phyloP scores from a whole-genome alignment of 129 eudicot species.

The Flaveria robusta region DNA sequence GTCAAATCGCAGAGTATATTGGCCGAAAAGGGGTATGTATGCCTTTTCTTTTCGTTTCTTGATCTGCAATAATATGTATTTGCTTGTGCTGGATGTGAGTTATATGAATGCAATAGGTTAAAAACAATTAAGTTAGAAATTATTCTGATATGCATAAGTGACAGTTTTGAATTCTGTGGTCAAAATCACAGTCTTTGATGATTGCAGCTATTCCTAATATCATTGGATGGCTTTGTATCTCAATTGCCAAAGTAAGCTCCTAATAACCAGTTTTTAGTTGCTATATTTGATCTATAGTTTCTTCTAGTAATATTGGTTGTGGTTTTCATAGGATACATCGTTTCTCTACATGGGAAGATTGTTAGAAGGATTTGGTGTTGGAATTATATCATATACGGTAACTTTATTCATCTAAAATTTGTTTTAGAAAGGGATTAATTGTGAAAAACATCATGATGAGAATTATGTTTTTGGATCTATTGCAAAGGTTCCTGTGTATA shows the following conservation, averaged over 20 bases:
- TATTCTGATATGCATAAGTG: slow-evolving; percentile 1
- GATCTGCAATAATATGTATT: not conserved
- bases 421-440: not conserved
- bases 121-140: not conserved
- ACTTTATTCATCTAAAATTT: slow-evolving; percentile 16
- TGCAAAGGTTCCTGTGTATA: slow-evolving; percentile 92
- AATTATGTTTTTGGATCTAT: not conserved
- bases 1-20: slow-evolving; percentile 92
- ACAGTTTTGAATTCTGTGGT: slow-evolving; percentile 2
- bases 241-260: slow-evolving; percentile 39
- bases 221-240: slow-evolving; percentile 46
- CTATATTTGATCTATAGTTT: not conserved
- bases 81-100: not conserved
- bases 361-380: slow-evolving; percentile 97
- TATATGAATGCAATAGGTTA: not conserved
- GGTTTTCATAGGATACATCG: slow-evolving; percentile 59
- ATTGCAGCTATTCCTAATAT: slow-evolving; percentile 49
- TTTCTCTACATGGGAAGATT: slow-evolving; percentile 96
- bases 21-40: slow-evolving; percentile 87
- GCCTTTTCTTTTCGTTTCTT: not conserved
- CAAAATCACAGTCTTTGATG: slow-evolving; percentile 45
- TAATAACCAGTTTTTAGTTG: not conserved
- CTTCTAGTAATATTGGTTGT: not conserved
- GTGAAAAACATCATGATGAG: slow-evolving; percentile 16
- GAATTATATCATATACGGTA: slow-evolving; percentile 89